Conservation (phyloP, 2,329 filamentous ascomycete species). For the Clarireedia hainanense region DNA sequence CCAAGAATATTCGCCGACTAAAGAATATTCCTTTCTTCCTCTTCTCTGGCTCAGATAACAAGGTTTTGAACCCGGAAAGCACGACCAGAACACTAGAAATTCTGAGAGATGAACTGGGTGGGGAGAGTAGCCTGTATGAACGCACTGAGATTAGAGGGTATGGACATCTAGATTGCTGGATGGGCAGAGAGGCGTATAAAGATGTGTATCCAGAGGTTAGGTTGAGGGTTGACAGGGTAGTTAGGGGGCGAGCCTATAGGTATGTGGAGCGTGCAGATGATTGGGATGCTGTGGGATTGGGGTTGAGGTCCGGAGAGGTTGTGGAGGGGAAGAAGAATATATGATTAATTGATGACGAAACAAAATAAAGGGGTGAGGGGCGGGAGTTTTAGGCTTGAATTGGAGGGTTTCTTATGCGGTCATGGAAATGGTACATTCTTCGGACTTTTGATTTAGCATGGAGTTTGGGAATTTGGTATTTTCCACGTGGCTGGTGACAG, state of each 20-base stretch:
- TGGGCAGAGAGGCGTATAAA: slow-evolving; percentile 49
- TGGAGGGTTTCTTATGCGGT: too few species aligned
- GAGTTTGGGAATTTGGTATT: too few species aligned
- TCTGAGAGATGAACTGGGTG: slow-evolving; percentile 44
- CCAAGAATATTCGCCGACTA: slow-evolving; percentile 42
- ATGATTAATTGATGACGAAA: background rate
- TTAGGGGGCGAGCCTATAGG: slow-evolving; percentile 21
- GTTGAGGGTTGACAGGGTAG: slow-evolving; percentile 46
- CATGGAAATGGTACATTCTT: too few species aligned
- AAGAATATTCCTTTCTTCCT: slow-evolving; percentile 46
- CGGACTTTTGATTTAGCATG: too few species aligned
- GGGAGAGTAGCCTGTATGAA: slow-evolving; percentile 39
- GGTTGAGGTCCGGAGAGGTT: background rate
- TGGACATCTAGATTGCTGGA: slow-evolving; percentile 55
- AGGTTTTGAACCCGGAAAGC: slow-evolving; percentile 44
- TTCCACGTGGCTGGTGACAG: too few species aligned
- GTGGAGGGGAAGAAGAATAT: background rate
- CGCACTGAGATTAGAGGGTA: slow-evolving; percentile 48
- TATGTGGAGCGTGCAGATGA: slow-evolving; percentile 18
- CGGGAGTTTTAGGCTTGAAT: too few species aligned
- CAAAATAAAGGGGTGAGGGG: too few species aligned
- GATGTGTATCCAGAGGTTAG: slow-evolving; percentile 51
- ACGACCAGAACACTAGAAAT: slow-evolving; percentile 47
- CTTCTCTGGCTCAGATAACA: slow-evolving; percentile 49
- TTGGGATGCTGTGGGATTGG: slow-evolving; percentile 14